Evolutionary conservation across 2,329 filamentous ascomycete species (phyloP).

Genomic region (Didymellaceae sp.): DNA sequence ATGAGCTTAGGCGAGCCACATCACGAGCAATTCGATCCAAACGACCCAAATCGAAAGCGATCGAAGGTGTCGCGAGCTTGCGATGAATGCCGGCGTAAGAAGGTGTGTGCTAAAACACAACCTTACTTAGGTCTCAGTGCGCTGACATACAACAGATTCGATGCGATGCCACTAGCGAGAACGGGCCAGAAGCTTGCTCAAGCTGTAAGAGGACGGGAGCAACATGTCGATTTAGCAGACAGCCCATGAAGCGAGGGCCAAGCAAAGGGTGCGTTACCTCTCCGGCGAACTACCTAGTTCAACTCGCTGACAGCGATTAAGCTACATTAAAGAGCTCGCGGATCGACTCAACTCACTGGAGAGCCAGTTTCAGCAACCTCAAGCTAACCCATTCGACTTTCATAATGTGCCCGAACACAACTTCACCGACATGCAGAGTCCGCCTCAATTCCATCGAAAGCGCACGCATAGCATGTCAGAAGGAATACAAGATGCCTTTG

Average conservation of each 20-base stretch:
- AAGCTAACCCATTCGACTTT: conserved; percentile 42
- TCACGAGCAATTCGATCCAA: conserved; percentile 43
- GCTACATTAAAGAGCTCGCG: conserved; percentile 51
- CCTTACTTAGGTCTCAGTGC: background rate
- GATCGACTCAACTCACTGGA: conserved; percentile 49
- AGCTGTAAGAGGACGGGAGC: conserved; percentile 50
- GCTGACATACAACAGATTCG: conserved; percentile 38
- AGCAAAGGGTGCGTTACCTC: conserved; percentile 46
- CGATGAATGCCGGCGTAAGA: conserved; percentile 51
- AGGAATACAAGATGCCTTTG: conserved; percentile 41
- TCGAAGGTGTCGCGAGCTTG: conserved; percentile 53
- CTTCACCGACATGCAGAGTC: conserved; percentile 39
- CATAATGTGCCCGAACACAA: conserved; percentile 36
- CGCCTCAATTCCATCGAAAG: conserved; percentile 44
- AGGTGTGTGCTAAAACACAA: conserved; percentile 34
- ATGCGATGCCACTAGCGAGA: conserved; percentile 50
- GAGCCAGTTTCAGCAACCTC: conserved; percentile 45
- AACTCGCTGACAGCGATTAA: conserved; percentile 26
- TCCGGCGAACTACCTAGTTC: background rate
- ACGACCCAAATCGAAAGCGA: conserved; percentile 46
- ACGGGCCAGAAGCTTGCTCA: conserved; percentile 49
- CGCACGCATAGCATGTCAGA: conserved; percentile 50
- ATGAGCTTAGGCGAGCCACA: conserved; percentile 46
- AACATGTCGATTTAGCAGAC: conserved; percentile 50
- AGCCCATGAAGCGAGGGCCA: conserved; percentile 51